Evolutionary conservation across 1,139 yeast genomes (phyloP).

Genomic region (Hemisphaericaspora subhashii): DNA sequence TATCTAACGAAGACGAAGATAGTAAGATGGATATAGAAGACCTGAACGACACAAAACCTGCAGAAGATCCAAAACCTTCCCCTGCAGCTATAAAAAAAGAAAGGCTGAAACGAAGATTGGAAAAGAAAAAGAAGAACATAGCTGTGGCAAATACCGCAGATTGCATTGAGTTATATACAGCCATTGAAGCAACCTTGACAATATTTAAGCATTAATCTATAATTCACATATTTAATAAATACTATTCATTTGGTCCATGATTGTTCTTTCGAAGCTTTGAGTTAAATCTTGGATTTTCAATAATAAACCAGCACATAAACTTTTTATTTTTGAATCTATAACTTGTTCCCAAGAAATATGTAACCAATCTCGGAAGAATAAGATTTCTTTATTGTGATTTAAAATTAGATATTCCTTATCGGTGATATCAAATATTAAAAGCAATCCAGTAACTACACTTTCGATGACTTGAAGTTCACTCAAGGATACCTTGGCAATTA

Average conservation of each 20-base stretch:
- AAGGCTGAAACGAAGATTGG: background rate
- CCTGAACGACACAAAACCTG: background rate
- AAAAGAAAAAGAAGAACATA: background rate
- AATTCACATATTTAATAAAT: conserved; percentile 13
- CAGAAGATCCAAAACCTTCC: background rate
- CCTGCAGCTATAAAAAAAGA: background rate
- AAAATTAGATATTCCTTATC: conserved; percentile 37
- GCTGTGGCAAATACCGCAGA: conserved; percentile 1
- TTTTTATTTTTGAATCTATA: conserved; percentile 45
- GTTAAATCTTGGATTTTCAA: conserved; percentile 34
- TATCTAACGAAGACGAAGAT: background rate
- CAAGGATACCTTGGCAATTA: conserved; percentile 20
- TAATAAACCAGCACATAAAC: conserved; percentile 53
- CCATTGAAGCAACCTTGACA: conserved; percentile 6
- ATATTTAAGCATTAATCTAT: background rate
- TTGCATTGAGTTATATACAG: conserved; percentile 3
- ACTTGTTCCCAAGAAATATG: conserved; percentile 44
- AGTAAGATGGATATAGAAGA: background rate
- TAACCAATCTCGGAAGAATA: conserved; percentile 41
- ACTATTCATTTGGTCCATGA: conserved; percentile 19
- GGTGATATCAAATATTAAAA: conserved; percentile 47
- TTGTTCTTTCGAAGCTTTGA: conserved; percentile 14
- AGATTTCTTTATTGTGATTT: conserved; percentile 29
- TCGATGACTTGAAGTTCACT: conserved; percentile 43
- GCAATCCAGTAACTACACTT: conserved; percentile 46